Base-by-base conservation (phyloP, 306 rosid species). In the Potentilla sterilis region DNA sequence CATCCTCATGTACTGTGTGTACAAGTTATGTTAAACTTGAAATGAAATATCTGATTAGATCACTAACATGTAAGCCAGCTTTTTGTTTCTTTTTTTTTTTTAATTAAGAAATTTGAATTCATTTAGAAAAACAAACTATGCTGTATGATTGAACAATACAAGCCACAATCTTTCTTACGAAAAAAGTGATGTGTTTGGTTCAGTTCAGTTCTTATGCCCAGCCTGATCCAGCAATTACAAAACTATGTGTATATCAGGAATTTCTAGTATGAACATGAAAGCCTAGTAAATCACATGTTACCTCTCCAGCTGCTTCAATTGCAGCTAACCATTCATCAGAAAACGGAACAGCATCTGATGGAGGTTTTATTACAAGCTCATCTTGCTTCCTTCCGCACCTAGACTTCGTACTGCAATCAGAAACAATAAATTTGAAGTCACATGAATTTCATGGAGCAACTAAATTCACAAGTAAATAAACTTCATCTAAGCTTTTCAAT, bases 231-330 rank as follows among this genome's bases (percentile, higher is more conserved):
- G 43, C 21, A 15, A 41, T 22, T 44, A 14, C 19, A 10, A 6
- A 14, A 69, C 3, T 46, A 69, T 12, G 47, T 37, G 35, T 28
- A 11, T 37, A 3, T 6, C n/a, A 52, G 63, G 65, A 71, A 28
- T 34, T 54, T 52, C 32, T 72, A 22, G 54, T 58, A 54, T 55
- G 68, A 43, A 58, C 55, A 58, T 41, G 12, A 58, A 43, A 7
- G 8, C 7, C 54, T 15, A 16, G 43, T 14, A 81, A 78, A 73
- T 74, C 40, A 19, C 28, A 14, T 62, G 69, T 69, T 69, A 92
- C 97, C 97, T 95, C 98, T 84, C 98, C 98, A 63, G 98, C 97
- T 54, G 96, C 93, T 90, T 92, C 97, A 71, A 95, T 55, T 78
- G 96, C 97, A 72, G 97, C 93, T 77, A 95, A 81, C 98, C 98